phyloP scores from a whole-genome alignment of 441 rosid genomes.

The Pelargonium myrrhifolium region DNA sequence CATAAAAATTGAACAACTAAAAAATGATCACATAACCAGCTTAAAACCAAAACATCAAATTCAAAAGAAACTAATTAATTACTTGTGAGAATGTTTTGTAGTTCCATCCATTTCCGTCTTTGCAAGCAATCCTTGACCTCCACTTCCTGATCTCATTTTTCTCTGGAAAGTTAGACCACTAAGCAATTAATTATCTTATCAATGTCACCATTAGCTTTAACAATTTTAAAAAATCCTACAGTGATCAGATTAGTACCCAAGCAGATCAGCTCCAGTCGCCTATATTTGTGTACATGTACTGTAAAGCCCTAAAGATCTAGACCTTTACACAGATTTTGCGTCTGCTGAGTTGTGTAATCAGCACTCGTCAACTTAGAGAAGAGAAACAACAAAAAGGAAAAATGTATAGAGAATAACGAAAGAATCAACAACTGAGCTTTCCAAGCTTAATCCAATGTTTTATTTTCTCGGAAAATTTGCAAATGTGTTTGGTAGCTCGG shows the following conservation, averaged over 20 bases:
- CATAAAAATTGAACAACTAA: constrained; percentile 5
- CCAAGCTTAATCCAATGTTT: neutral
- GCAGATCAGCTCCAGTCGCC: neutral
- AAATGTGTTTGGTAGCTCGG: constrained; percentile 3
- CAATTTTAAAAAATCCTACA: constrained; percentile 1
- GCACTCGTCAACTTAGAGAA: neutral
- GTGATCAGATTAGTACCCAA: neutral
- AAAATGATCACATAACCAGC: constrained; percentile 3
- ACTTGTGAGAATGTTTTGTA: constrained; percentile 15
- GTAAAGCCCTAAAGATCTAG: constrained; percentile 8
- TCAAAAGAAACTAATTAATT: neutral
- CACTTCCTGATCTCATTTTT: constrained; percentile 23
- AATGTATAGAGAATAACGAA: neutral
- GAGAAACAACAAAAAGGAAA: neutral
- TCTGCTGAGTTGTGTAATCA: neutral
- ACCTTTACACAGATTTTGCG: constrained; percentile 6
- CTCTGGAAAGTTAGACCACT: neutral
- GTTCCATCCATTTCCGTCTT: constrained; percentile 18
- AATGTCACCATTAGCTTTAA: constrained; percentile 3
- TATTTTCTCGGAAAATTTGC: constrained; percentile 1
- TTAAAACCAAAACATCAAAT: constrained; percentile 4
- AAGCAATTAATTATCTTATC: neutral
- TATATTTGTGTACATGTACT: neutral
- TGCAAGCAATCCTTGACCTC: constrained; percentile 16
- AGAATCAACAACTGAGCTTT: neutral